phyloP scores from a whole-genome alignment of 140 eudicot species.

The Senecio squalidus region DNA sequence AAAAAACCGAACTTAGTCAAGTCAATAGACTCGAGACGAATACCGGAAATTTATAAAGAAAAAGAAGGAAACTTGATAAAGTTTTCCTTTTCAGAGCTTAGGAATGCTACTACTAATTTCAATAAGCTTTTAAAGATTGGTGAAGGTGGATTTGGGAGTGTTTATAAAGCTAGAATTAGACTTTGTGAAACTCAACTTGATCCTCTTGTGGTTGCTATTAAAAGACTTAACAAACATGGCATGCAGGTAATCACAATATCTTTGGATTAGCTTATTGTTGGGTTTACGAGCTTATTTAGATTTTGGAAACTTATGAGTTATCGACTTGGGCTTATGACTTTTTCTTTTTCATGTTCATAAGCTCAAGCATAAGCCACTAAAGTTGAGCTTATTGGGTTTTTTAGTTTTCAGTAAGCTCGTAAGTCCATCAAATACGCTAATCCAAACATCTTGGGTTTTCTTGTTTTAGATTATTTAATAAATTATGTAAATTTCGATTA shows the following conservation, averaged over 20 bases:
- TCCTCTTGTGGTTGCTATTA: slow-evolving; percentile 72
- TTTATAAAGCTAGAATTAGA: slow-evolving; percentile 68
- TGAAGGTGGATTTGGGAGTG: slow-evolving; percentile 94
- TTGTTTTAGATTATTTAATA: too few relatives aligned
- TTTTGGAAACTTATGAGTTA: too few relatives aligned
- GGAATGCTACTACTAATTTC: slow-evolving; percentile 69
- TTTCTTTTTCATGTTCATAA: too few relatives aligned
- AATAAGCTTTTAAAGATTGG: slow-evolving; percentile 80
- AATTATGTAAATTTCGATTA: too few relatives aligned
- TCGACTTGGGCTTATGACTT: too few relatives aligned
- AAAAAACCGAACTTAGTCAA: slow-evolving; percentile 19
- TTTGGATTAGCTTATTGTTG: too few relatives aligned
- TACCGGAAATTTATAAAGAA: slow-evolving; percentile 61
- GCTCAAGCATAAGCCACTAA: too few relatives aligned
- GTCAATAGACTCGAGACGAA: slow-evolving; percentile 50
- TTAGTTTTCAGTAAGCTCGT: too few relatives aligned
- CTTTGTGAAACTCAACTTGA: slow-evolving; percentile 40
- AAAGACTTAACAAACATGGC: slow-evolving; percentile 68
- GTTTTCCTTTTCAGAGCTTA: slow-evolving; percentile 60
- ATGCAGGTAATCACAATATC: slow-evolving; percentile 87
- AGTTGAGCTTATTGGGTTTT: too few relatives aligned
- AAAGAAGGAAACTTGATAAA: slow-evolving; percentile 60
- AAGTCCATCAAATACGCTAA: too few relatives aligned
- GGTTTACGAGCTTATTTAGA: too few relatives aligned
- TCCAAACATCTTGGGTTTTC: too few relatives aligned